Conservation (phyloP, 2,329 filamentous ascomycete species). For the Aspergillus pseudoterreus region DNA sequence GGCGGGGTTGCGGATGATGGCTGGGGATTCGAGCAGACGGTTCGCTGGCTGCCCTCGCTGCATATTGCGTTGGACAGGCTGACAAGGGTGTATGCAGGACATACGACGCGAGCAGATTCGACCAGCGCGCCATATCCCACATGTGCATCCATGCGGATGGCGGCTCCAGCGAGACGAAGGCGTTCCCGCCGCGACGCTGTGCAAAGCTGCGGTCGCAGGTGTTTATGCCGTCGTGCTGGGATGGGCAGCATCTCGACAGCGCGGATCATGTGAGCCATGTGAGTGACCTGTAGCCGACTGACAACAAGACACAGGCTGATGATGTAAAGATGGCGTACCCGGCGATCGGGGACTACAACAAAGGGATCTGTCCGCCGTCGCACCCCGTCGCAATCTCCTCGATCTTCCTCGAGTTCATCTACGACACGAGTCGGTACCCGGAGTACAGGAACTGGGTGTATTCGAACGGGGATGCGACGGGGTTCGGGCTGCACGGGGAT, state of each 20-base stretch:
- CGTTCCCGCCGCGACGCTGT: conserved; percentile 59
- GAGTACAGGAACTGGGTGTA: conserved; percentile 45
- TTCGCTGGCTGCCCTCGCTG: not conserved
- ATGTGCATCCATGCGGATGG: conserved; percentile 52
- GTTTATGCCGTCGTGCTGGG: conserved; percentile 39
- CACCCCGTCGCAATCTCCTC: conserved; percentile 56
- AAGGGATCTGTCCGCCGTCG: conserved; percentile 30
- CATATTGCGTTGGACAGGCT: too few relatives aligned
- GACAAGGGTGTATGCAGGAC: conserved; percentile 6
- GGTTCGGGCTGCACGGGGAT: conserved; percentile 54
- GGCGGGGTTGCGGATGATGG: conserved; percentile 20
- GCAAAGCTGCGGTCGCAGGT: conserved; percentile 29
- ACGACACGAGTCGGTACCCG: conserved; percentile 50
- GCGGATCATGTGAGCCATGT: conserved; percentile 33
- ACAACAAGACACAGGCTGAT: not conserved
- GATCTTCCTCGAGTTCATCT: conserved; percentile 60
- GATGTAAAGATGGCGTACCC: conserved; percentile 31
- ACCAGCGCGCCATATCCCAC: conserved; percentile 52
- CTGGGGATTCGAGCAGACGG: conserved; percentile 17
- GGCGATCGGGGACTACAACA: conserved; percentile 28
- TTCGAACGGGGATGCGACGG: conserved; percentile 47
- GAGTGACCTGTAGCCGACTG: conserved; percentile 4
- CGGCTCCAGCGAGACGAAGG: conserved; percentile 43
- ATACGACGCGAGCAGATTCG: conserved; percentile 14
- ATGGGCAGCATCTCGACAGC: conserved; percentile 32